Conservation (phyloP, 805 yeast genomes). For the Wickerhamomyces chaumierensis region DNA sequence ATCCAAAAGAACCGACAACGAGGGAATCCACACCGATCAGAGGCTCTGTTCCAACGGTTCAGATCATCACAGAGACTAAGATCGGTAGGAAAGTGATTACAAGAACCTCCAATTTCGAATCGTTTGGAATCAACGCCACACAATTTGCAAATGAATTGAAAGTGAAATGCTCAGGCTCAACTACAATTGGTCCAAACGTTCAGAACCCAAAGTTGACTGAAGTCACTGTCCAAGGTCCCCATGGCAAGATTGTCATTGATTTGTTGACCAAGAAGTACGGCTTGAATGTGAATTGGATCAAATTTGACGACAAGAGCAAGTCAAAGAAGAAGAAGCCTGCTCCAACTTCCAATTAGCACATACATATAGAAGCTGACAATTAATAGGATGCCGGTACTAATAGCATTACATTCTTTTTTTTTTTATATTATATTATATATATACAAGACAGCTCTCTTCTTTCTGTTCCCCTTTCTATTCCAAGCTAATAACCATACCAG, state of each 20-base stretch:
- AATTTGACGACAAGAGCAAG: conserved; percentile 50
- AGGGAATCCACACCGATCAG: conserved; percentile 30
- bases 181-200: conserved; percentile 54
- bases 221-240: conserved; percentile 88
- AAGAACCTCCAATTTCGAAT: conserved; percentile 55
- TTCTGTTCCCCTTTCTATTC: neutral
- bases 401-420: neutral
- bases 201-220: conserved; percentile 47
- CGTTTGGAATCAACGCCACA: conserved; percentile 52
- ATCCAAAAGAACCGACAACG: conserved; percentile 26
- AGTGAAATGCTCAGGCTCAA: conserved; percentile 80
- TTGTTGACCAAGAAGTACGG: conserved; percentile 48
- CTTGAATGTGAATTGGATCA: conserved; percentile 54
- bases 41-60: conserved; percentile 61
- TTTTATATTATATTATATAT: neutral
- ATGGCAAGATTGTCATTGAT: conserved; percentile 49
- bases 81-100: conserved; percentile 79
- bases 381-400: no score
- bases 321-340: conserved; percentile 32
- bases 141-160: conserved; percentile 58
- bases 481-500: conserved; percentile 60
- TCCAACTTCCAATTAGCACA: no score
- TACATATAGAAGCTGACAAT: no score
- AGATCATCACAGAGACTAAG: conserved; percentile 60
- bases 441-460: neutral